Conservation (phyloP, 1,284 basidiomycete species). For the Sphaerobolus stellatus region DNA sequence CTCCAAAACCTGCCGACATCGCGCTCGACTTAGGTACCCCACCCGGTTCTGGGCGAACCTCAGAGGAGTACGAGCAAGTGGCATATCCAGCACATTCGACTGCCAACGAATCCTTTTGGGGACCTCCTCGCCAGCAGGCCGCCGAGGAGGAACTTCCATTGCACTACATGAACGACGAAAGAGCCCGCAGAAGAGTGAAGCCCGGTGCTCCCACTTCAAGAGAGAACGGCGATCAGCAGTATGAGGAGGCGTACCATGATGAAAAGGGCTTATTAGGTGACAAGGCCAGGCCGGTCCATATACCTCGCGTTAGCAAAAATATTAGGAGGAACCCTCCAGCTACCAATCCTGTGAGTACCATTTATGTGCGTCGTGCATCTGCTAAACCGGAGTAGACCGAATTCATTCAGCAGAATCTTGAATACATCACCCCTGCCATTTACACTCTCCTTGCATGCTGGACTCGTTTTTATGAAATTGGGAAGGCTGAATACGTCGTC, state of each 20-base stretch:
- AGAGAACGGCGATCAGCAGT: slow-evolving; percentile 39
- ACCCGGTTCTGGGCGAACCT: slow-evolving; percentile 43
- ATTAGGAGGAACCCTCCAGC: slow-evolving; percentile 62
- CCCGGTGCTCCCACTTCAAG: slow-evolving; percentile 40
- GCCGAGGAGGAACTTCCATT: slow-evolving; percentile 61
- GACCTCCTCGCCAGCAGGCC: slow-evolving; percentile 28
- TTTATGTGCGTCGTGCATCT: slow-evolving; percentile 7
- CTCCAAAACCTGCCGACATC: slow-evolving; percentile 53
- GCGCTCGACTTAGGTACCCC: slow-evolving; percentile 68
- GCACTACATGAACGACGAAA: slow-evolving; percentile 72
- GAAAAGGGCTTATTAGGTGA: slow-evolving; percentile 68
- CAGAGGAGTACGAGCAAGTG: slow-evolving; percentile 72
- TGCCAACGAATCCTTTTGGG: slow-evolving; percentile 34
- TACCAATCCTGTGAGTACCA: slow-evolving; percentile 61
- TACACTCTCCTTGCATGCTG: slow-evolving; percentile 94
- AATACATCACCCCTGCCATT: slow-evolving; percentile 77
- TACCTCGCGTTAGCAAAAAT: slow-evolving; percentile 58
- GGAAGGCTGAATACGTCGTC: slow-evolving; percentile 83
- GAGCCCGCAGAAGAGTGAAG: slow-evolving; percentile 57
- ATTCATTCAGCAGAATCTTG: slow-evolving; percentile 79
- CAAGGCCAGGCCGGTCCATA: slow-evolving; percentile 53
- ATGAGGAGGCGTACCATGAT: slow-evolving; percentile 50
- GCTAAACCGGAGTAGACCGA: slow-evolving; percentile 52
- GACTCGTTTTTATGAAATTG: slow-evolving; percentile 94
- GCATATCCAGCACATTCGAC: slow-evolving; percentile 48